Base-by-base conservation (phyloP, 805 yeast species). In the Yarrowia sp. region DNA sequence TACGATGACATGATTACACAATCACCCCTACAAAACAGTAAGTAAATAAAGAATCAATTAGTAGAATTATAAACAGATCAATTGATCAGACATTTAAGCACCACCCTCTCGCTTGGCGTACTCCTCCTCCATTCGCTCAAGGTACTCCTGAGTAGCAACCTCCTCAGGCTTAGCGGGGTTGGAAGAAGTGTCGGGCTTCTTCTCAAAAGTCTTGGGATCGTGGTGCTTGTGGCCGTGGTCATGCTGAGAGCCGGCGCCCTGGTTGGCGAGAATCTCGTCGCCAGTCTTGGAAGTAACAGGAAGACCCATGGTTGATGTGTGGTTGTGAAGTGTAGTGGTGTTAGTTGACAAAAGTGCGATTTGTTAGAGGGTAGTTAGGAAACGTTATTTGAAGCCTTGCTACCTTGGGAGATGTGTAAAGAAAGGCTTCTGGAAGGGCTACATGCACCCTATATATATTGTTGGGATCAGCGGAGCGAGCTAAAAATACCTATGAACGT, bases 81-180 rank as follows among this genome's bases (percentile, higher is more conserved):
- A 50, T 53, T 53, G 43, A 12, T 12, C 19, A 19, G 2, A 9
- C 15, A 19, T 12, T 68, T 69, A 75, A 9, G 77, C 77, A 14
- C 77, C 77, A 38, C 77, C 77, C 56, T 75, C 77, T 32, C 77
- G 72, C 61, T 75, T 75, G 65, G 86, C 82, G 32, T 85, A 83
- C 74, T 85, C 88, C 55, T 84, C 87, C 66, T 75, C 77, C 71
- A 75, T 75, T 22, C 75, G 67, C 69, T 75, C 77, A 40, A 69
- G 69, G 49, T 75, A 75, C 43, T 69, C 70, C 46, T 61, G 69
- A 15, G 68, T 74, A 53, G 70, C 70, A 26, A 66, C 70, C 61
- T 70, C 72, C 58, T 64, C 45, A n/a, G 71, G 19, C 49, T 40
- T 48, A 10, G 67, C 67, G 38, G 67, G 50, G 64, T 16, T 32